Base-by-base conservation (phyloP, 2,329 filamentous ascomycete species). In the Cercospora berteroae region DNA sequence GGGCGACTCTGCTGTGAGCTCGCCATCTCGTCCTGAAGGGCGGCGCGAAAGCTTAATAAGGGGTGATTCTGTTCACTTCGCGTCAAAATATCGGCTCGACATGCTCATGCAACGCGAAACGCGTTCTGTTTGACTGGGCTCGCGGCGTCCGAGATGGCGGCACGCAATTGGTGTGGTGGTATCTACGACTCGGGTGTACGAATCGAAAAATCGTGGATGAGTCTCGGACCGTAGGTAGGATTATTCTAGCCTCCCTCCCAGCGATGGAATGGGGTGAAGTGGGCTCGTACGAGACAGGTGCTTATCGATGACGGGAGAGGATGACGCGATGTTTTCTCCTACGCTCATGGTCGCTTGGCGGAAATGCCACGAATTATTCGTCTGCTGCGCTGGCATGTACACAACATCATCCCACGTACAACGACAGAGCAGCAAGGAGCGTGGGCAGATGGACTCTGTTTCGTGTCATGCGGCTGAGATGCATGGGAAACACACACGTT, bases 11-110 rank as follows among this genome's bases (percentile, higher is more conserved):
- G 57, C 33, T 61, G 56, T 42, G 65, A 59, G 50, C 57, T 65
- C 48, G 64, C 64, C 67, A 69, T 69, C 29, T 64, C 57, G 52
- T 65, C 64, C 57, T 52, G 48, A 65, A 59, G 48, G 25, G 16
- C 18, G n/a, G 52, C 31, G 59, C 9, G 36, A 39, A 60, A 57
- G 31, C 27, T 50, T 57, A 60, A 63, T 31, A 31, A 27, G 60
- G 6, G n/a, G n/a, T 63, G 60, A 39, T 23, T 42, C 55, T 36
- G 63, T 60, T 50, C 39, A 56, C 55, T 55, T 59, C 36, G 39
- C 61, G 44, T 59, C 60, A 42, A 42, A 64, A 42, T 33, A 10
- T 55, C 55, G 27, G 59, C 42, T 39, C 6, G n/a, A 44, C 62
- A 29, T 29, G 23, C 29, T 59, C 12, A 29, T 36, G 48, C 48